Evolutionary conservation across 176 grass and related monocot species (phyloP).

Genomic region (Aegilops speltoides): DNA sequence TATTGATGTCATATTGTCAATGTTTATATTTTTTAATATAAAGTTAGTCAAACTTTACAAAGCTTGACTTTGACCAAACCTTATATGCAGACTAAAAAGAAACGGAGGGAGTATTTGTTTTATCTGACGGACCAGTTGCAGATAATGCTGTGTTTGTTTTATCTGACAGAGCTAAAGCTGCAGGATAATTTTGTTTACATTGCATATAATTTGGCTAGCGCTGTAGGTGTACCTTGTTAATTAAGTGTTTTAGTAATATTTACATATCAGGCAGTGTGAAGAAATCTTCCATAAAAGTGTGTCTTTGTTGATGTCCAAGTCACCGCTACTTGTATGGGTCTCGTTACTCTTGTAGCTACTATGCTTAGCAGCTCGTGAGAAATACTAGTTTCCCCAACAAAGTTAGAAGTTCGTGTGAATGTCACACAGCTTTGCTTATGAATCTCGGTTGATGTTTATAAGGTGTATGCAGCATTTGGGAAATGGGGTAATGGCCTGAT

Average conservation of each 20-base stretch:
- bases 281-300: background rate
- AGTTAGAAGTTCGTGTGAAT: background rate
- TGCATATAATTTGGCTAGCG: background rate
- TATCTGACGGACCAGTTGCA: background rate
- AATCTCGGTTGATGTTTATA: slow-evolving; percentile 6
- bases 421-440: background rate
- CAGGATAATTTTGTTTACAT: background rate
- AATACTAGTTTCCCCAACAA: background rate
- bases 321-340: background rate
- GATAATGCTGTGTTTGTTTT: background rate
- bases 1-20: too few species aligned
- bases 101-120: background rate
- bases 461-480: background rate
- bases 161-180: background rate
- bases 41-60: too few species aligned
- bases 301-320: background rate
- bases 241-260: background rate
- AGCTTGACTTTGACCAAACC: too few species aligned
- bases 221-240: background rate
- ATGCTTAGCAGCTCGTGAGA: background rate
- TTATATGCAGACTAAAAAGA: too few species aligned
- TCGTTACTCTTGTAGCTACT: background rate
- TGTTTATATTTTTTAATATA: too few species aligned
- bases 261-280: background rate
- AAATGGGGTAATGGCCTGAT: background rate